phyloP scores from a whole-genome alignment of 164 flowering plant species.

The Santalum album region DNA sequence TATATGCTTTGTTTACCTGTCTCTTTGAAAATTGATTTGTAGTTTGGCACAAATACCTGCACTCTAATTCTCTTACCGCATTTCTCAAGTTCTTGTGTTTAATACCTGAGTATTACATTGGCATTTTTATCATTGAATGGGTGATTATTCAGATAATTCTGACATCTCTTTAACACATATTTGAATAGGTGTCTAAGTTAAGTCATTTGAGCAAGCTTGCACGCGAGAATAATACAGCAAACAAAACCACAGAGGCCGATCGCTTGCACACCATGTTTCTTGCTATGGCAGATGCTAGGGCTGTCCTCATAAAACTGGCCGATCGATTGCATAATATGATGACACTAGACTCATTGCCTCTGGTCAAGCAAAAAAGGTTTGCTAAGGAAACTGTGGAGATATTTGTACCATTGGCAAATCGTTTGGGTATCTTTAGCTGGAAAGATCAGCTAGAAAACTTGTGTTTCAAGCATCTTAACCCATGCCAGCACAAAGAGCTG shows the following conservation, averaged over 20 bases:
- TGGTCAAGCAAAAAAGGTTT: conserved; percentile 71
- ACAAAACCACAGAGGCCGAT: conserved; percentile 77
- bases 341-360: conserved; percentile 81
- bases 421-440: conserved; percentile 87
- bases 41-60: too few species aligned
- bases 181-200: conserved; percentile 87
- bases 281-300: conserved; percentile 95
- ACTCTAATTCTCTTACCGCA: too few species aligned
- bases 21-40: too few species aligned
- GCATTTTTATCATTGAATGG: too few species aligned
- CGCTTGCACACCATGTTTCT: conserved; percentile 93
- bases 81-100: too few species aligned
- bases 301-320: conserved; percentile 89
- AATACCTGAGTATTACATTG: too few species aligned
- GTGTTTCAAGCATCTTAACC: conserved; percentile 80
- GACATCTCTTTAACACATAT: too few species aligned
- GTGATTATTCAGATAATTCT: too few species aligned
- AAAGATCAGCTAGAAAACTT: conserved; percentile 82
- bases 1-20: too few species aligned
- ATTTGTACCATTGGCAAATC: conserved; percentile 86
- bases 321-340: conserved; percentile 98
- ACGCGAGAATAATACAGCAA: conserved; percentile 85
- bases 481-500: conserved; percentile 56
- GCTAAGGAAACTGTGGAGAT: conserved; percentile 96
- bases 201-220: conserved; percentile 98